Conservation (phyloP, 495 filamentous ascomycete genomes). For the Penicillium cosmopolitanum region DNA sequence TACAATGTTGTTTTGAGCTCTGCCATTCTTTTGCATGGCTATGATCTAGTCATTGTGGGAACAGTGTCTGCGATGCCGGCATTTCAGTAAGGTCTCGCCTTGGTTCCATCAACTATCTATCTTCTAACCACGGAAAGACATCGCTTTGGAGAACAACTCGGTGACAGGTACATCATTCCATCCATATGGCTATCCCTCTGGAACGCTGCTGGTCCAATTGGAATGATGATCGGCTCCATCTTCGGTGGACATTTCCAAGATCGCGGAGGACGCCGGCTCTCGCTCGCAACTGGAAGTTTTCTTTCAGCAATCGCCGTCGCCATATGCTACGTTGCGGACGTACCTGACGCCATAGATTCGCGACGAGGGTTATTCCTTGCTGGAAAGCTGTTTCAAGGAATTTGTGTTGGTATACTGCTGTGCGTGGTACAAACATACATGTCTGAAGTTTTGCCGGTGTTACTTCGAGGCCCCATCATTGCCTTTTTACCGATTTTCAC, state of each 20-base stretch:
- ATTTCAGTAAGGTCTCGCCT: conserved; percentile 40
- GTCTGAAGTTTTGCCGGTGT: conserved; percentile 47
- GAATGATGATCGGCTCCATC: conserved; percentile 45
- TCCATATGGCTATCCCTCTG: conserved; percentile 52
- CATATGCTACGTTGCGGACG: conserved; percentile 38
- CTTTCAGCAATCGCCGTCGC: conserved; percentile 45
- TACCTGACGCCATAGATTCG: conserved; percentile 27
- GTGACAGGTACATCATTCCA: conserved; percentile 46
- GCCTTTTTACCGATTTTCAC: conserved; percentile 50
- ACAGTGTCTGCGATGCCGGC: conserved; percentile 49
- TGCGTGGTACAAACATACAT: conserved; percentile 50
- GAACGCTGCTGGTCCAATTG: conserved; percentile 43
- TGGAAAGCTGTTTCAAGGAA: conserved; percentile 43
- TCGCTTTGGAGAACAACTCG: conserved; percentile 37
- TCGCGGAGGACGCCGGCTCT: conserved; percentile 39
- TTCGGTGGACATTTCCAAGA: conserved; percentile 46
- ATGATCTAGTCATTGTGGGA: conserved; percentile 51
- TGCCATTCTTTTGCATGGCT: conserved; percentile 48
- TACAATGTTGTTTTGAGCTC: conserved; percentile 38
- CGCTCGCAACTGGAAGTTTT: conserved; percentile 38
- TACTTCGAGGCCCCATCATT: conserved; percentile 46
- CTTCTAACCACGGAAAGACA: conserved; percentile 23
- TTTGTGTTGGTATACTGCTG: conserved; percentile 46
- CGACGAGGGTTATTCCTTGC: conserved; percentile 37
- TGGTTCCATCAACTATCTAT: too few species aligned